phyloP scores from a whole-genome alignment of 1,139 yeast species.

The Yamadazyma aaseri region DNA sequence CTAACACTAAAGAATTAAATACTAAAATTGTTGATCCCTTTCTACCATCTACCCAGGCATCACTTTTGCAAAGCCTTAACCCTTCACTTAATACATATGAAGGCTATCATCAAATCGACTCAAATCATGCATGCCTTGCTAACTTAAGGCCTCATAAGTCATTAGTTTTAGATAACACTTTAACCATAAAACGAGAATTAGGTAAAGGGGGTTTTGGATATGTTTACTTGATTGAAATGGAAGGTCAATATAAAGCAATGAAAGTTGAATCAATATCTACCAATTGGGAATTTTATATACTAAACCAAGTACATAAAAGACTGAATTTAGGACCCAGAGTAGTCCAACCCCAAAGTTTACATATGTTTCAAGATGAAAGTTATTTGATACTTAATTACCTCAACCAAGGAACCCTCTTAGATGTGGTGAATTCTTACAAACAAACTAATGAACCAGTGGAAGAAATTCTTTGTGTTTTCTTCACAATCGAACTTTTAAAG shows the following conservation, averaged over 20 bases:
- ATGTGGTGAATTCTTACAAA: conserved; percentile 57
- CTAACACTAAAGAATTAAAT: conserved; percentile 42
- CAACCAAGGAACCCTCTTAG: conserved; percentile 73
- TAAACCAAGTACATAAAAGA: conserved; percentile 52
- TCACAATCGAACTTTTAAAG: conserved; percentile 62
- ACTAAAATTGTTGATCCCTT: conserved; percentile 29
- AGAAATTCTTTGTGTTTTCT: conserved; percentile 62
- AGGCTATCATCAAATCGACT: conserved; percentile 24
- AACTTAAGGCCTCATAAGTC: neutral
- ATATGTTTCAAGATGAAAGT: conserved; percentile 68
- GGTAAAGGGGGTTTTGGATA: conserved; percentile 83
- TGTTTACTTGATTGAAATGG: conserved; percentile 73
- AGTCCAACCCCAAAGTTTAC: conserved; percentile 53
- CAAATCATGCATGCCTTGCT: conserved; percentile 14
- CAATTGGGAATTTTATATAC: conserved; percentile 81
- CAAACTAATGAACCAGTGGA: conserved; percentile 40
- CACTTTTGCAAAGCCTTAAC: conserved; percentile 22
- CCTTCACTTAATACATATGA: conserved; percentile 28
- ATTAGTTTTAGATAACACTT: neutral
- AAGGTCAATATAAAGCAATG: conserved; percentile 62
- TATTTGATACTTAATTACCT: conserved; percentile 68
- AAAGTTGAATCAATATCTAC: conserved; percentile 72
- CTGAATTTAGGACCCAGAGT: conserved; percentile 16
- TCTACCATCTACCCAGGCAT: conserved; percentile 22
- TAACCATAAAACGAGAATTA: conserved; percentile 43